Conservation (phyloP, 1,139 yeast species). For the Candida gigantensis region DNA sequence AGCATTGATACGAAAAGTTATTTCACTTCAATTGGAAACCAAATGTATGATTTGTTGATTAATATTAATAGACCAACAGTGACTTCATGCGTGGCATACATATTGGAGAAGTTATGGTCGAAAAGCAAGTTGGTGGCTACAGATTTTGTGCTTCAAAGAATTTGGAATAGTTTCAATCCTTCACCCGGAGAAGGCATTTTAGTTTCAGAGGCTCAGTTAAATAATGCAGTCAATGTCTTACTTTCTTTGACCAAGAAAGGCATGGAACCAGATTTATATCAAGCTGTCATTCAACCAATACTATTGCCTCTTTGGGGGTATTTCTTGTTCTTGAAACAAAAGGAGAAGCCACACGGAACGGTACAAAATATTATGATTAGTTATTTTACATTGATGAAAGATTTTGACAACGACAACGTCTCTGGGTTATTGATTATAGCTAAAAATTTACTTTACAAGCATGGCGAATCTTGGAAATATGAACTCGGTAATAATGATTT, state of each 20-base stretch:
- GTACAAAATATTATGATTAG: constrained; percentile 49
- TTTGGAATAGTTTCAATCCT: constrained; percentile 51
- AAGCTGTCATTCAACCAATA: constrained; percentile 46
- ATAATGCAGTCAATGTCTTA: constrained; percentile 65
- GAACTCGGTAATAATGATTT: constrained; percentile 55
- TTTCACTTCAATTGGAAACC: constrained; percentile 56
- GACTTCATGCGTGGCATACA: constrained; percentile 57
- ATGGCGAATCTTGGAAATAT: constrained; percentile 54
- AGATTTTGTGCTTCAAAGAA: constrained; percentile 57
- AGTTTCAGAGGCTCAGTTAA: constrained; percentile 50
- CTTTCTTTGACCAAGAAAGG: constrained; percentile 60
- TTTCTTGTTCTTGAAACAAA: constrained; percentile 47
- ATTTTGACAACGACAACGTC: constrained; percentile 21
- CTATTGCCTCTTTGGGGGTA: constrained; percentile 62
- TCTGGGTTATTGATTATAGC: constrained; percentile 40
- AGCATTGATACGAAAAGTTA: constrained; percentile 48
- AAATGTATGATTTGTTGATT: constrained; percentile 57
- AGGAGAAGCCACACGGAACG: constrained; percentile 43
- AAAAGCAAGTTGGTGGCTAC: constrained; percentile 53
- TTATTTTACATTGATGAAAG: constrained; percentile 42
- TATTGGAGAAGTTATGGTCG: constrained; percentile 54
- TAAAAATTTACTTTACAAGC: constrained; percentile 44
- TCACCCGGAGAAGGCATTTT: constrained; percentile 8
- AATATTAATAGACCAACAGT: constrained; percentile 63
- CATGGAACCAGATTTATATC: constrained; percentile 42